Conservation (phyloP, 805 yeast species). For the Sugiyamaella qingdaonensis region DNA sequence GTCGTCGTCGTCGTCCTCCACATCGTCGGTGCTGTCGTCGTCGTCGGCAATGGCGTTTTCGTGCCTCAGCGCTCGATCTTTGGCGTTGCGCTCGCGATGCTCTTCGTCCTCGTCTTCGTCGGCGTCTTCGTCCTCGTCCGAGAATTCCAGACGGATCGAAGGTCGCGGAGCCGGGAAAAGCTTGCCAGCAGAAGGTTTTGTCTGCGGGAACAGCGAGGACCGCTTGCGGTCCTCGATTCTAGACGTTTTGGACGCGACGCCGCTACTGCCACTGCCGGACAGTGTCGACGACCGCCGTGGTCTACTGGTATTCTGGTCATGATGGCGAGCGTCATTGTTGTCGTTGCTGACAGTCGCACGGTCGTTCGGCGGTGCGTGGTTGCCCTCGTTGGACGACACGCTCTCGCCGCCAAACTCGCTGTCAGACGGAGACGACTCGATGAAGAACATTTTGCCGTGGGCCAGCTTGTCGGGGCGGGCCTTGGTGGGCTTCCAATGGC, state of each 20-base stretch:
- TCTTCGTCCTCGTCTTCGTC: conserved; percentile 3
- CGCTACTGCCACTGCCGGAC: background rate
- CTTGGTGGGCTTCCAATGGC: conserved; percentile 19
- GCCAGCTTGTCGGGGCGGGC: conserved; percentile 25
- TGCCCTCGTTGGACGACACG: conserved; percentile 20
- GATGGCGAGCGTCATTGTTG: background rate
- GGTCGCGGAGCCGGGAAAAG: background rate
- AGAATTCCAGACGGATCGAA: background rate
- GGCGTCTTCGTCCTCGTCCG: background rate
- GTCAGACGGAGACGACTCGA: conserved; percentile 38
- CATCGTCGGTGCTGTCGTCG: conserved; percentile 13
- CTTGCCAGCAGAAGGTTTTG: background rate
- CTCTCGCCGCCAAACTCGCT: conserved; percentile 27
- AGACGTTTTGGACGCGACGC: background rate
- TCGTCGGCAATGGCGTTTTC: conserved; percentile 6
- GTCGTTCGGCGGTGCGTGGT: background rate
- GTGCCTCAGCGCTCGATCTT: background rate
- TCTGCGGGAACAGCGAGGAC: conserved; percentile 3
- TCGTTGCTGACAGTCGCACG: too few species aligned
- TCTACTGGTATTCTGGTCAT: background rate
- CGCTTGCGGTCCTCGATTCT: conserved; percentile 3
- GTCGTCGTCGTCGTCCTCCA: conserved; percentile 19
- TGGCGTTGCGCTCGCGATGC: background rate
- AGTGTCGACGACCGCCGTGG: background rate
- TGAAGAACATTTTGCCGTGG: conserved; percentile 36